Conservation (phyloP, 129 eudicot genomes). For the Helichrysum umbraculigerum region DNA sequence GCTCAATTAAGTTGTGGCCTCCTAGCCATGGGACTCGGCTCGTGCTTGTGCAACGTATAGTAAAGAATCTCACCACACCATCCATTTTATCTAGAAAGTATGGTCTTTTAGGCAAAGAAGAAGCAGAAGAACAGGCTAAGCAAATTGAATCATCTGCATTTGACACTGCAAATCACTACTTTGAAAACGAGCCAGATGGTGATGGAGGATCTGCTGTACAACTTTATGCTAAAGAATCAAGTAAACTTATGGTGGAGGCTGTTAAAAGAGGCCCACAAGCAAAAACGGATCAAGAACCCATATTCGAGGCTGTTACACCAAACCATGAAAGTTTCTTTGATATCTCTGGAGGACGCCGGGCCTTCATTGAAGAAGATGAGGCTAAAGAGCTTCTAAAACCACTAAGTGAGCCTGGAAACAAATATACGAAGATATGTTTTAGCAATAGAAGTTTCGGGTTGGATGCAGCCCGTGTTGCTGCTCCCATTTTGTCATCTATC, state of each 20-base stretch:
- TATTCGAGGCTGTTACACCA: slow-evolving; percentile 22
- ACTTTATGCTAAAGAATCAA: slow-evolving; percentile 67
- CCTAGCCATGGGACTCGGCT: slow-evolving; percentile 57
- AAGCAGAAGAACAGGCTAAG: slow-evolving; percentile 63
- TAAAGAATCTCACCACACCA: slow-evolving; percentile 58
- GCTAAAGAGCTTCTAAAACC: slow-evolving; percentile 49
- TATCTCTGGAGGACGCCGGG: slow-evolving; percentile 58
- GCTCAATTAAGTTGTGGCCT: slow-evolving; percentile 71
- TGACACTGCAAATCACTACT: slow-evolving; percentile 54
- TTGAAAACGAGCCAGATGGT: slow-evolving; percentile 60
- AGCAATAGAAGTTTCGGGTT: slow-evolving; percentile 66
- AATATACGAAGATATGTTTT: slow-evolving; percentile 50
- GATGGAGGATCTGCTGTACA: slow-evolving; percentile 72
- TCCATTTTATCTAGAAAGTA: slow-evolving; percentile 68
- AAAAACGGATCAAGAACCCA: slow-evolving; percentile 35
- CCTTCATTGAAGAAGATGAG: slow-evolving; percentile 44
- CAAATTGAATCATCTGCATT: slow-evolving; percentile 58
- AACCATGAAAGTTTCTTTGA: slow-evolving; percentile 44
- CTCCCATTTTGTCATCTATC: slow-evolving; percentile 46
- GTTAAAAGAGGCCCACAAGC: slow-evolving; percentile 55
- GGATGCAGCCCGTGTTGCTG: slow-evolving; percentile 57
- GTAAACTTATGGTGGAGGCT: slow-evolving; percentile 66
- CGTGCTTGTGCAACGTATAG: slow-evolving; percentile 60
- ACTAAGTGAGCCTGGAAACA: slow-evolving; percentile 43
- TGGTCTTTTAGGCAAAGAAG: slow-evolving; percentile 62